Evolutionary conservation across 345 rosid genomes (phyloP).

Genomic region (Raphanus raphanistrum): DNA sequence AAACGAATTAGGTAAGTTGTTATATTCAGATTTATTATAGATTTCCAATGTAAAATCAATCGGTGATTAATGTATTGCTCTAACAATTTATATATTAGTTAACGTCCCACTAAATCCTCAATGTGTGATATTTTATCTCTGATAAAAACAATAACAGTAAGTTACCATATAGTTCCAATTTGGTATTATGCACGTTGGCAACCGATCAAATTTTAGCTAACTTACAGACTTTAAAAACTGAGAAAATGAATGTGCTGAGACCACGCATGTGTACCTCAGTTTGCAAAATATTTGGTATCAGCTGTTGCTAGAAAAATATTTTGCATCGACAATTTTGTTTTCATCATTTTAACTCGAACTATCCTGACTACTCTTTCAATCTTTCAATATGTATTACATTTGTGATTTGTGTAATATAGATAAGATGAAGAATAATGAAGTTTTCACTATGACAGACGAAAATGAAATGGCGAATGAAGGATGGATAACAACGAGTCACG

Average conservation of each 20-base stretch:
- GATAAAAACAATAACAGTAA: background rate
- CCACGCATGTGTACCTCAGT: no score
- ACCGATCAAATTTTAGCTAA: background rate
- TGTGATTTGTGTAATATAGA: conserved; percentile 2
- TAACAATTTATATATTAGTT: no score
- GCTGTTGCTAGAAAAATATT: background rate
- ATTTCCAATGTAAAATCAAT: no score
- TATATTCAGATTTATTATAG: no score
- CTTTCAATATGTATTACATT: background rate
- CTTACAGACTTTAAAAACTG: background rate
- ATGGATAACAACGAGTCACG: conserved; percentile 24
- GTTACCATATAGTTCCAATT: background rate
- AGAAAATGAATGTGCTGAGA: conserved; percentile 1
- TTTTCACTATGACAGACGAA: conserved; percentile 2
- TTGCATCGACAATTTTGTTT: background rate
- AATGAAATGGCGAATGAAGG: conserved; percentile 15
- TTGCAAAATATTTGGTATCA: background rate
- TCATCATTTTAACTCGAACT: background rate
- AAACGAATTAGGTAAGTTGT: no score
- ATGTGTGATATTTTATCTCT: no score
- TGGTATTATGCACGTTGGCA: background rate
- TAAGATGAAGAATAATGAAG: background rate
- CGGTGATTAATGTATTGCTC: no score
- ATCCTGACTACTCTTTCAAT: background rate
- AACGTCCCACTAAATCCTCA: no score